Evolutionary conservation across 768 basidiomycete species (phyloP).

Genomic region (Pleurotus giganteus): DNA sequence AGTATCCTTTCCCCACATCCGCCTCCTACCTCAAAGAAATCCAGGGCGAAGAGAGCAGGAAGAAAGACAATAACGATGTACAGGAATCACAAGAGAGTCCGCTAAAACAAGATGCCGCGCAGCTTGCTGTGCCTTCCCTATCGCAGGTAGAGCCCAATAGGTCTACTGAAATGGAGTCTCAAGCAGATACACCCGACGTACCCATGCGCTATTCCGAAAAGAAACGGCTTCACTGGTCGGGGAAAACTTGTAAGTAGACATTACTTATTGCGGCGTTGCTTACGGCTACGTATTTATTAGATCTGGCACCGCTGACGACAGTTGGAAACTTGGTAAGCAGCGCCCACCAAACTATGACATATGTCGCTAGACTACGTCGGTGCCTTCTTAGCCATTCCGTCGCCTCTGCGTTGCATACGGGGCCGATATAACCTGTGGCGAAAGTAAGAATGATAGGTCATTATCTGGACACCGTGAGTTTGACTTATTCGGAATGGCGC

Average conservation of each 20-base stretch:
- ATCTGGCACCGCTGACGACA: slow-evolving; percentile 77
- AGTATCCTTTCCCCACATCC: slow-evolving; percentile 69
- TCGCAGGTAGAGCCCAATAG: slow-evolving; percentile 28
- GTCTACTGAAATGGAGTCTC: slow-evolving; percentile 33
- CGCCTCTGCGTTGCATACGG: slow-evolving; percentile 84
- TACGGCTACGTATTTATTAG: slow-evolving; percentile 14
- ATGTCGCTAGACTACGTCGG: slow-evolving; percentile 19
- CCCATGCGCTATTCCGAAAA: slow-evolving; percentile 77
- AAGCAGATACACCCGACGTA: slow-evolving; percentile 65
- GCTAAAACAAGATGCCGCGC: slow-evolving; percentile 14
- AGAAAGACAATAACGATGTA: slow-evolving; percentile 21
- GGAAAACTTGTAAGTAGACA: slow-evolving; percentile 70
- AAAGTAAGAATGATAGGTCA: slow-evolving; percentile 51
- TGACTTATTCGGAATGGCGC: background rate
- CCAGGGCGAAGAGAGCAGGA: slow-evolving; percentile 32
- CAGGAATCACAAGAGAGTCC: slow-evolving; percentile 33
- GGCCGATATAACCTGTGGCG: slow-evolving; percentile 93
- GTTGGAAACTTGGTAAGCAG: slow-evolving; percentile 82
- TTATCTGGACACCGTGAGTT: slow-evolving; percentile 5
- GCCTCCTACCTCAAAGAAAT: slow-evolving; percentile 59
- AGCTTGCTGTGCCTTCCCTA: background rate
- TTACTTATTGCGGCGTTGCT: background rate
- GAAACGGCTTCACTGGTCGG: slow-evolving; percentile 80
- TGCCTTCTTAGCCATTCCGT: slow-evolving; percentile 73
- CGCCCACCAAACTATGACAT: slow-evolving; percentile 5